A percentile compares a stretch with the other conserved stretches of the same genome.
Conservation (phyloP, 495 filamentous ascomycete species). For the Staphylotrichum longicolle region DNA sequence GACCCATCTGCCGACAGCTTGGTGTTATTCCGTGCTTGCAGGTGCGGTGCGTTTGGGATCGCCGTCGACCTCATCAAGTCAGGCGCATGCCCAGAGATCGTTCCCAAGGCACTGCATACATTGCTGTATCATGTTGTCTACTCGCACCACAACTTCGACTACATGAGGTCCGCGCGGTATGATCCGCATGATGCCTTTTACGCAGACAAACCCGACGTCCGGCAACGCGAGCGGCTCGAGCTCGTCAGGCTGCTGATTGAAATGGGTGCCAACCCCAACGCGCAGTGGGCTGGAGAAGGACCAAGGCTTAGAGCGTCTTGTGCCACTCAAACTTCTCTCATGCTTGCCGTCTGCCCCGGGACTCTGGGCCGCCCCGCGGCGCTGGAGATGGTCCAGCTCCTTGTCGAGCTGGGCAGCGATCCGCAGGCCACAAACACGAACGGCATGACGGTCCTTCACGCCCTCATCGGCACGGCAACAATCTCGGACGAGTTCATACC, state of each 20-base stretch:
- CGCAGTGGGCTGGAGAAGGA: not conserved
- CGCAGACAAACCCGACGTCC: not conserved
- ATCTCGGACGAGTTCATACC: not conserved
- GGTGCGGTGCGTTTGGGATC: not conserved
- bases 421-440: not conserved
- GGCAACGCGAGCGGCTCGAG: not conserved
- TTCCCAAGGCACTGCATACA: not conserved
- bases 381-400: not conserved
- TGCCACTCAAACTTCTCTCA: not conserved
- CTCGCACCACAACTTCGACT: too few relatives aligned
- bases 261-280: not conserved
- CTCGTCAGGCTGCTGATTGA: not conserved
- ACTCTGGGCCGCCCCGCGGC: not conserved
- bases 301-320: too few relatives aligned
- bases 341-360: not conserved
- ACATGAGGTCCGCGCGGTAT: not conserved
- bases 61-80: not conserved
- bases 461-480: not conserved
- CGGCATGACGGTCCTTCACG: not conserved
- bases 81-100: not conserved
- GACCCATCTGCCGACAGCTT: too few relatives aligned
- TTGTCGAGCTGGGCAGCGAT: not conserved
- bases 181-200: not conserved
- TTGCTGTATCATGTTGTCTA: not conserved
- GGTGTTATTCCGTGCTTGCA: not conserved